Evolutionary conservation across 768 basidiomycete genomes (phyloP), one percentile per base, ranked within the genome.

Genomic region (Mycena haematopus): DNA sequence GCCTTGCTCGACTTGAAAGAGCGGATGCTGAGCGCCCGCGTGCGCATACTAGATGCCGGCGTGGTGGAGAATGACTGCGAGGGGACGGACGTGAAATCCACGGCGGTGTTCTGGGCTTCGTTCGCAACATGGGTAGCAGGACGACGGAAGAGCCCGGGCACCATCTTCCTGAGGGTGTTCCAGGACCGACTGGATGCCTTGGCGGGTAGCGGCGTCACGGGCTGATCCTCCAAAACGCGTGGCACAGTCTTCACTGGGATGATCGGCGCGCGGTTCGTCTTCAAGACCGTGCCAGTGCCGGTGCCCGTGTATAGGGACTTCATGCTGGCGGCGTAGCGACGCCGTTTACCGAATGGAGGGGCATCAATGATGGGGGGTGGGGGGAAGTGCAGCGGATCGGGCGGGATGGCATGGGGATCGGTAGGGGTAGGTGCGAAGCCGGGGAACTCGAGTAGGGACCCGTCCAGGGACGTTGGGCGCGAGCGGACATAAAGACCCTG

Each of bases 61-160:
- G 17, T 6, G 3, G 33, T 1, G 25, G 33, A 49, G 44, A 25
- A n/a, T 1, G 56, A 17, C 7, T 4, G 40, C 19, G 17, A 31
- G 24, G 27, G 49, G 6, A n/a, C n/a, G n/a, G n/a, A n/a, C n/a
- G 29, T 31, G 6, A 9, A 31, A 31, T 31, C 6, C 29, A 31
- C 17, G 27, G 2, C 10, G 44, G 29, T 2, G 29, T 2, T 33
- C 9, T 33, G 31, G 42, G 31, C 22, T 27, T 19, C 40, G 38
- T 29, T 10, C 13, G 17, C 45, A 13, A 5, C 6, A 4, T 31
- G 21, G 7, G 15, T 5, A 15, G 4, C 19, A 19, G 45, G 60
- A 27, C 60, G 60, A 2, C 24, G 52, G 60, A 61, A 61, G 35
- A 61, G 33, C 2, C 60, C 60, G 0, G 52, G 60, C 7, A 61